These are phyloP conservation scores for Castanospermum australe DNA, from an alignment of 306 rosid species.

Conservation along the genomic window DNA sequence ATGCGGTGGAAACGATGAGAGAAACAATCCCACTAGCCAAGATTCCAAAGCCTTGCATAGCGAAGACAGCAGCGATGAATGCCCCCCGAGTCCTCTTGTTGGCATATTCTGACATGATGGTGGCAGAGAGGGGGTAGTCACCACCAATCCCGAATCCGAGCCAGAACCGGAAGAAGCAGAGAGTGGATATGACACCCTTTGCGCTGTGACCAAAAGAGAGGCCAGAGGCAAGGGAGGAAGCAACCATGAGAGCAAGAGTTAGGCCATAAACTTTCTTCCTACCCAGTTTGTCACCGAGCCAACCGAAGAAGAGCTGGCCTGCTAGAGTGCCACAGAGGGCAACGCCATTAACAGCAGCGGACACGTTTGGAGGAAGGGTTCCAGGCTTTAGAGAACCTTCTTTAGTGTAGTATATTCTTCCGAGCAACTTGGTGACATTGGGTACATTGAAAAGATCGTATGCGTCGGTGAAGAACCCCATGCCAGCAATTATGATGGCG, in stretches of 20 bases:
- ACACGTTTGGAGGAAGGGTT: constrained; percentile 29
- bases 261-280: constrained; percentile 33
- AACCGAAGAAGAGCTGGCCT: constrained; percentile 36
- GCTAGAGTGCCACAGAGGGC: constrained; percentile 36
- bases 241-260: constrained; percentile 31
- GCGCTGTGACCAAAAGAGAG: constrained; percentile 27
- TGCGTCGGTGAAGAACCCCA: constrained; percentile 42
- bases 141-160: constrained; percentile 42
- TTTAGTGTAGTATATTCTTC: constrained; percentile 30
- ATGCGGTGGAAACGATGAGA: constrained; percentile 5
- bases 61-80: constrained; percentile 30
- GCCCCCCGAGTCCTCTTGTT: constrained; percentile 35
- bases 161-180: constrained; percentile 39
- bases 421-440: constrained; percentile 21
- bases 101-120: constrained; percentile 38
- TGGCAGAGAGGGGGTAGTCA: constrained; percentile 41
- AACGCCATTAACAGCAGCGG: constrained; percentile 26
- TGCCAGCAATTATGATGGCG: constrained; percentile 33
- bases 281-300: constrained; percentile 40
- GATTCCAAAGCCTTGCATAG: constrained; percentile 40
- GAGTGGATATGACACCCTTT: constrained; percentile 18
- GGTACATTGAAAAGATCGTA: constrained; percentile 36
- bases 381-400: constrained; percentile 19
- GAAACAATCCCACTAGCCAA: constrained; percentile 26
- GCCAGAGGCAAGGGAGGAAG: constrained; percentile 29